phyloP scores from a whole-genome alignment of 2,329 filamentous ascomycete species.

The Epichloe brachyelytri region DNA sequence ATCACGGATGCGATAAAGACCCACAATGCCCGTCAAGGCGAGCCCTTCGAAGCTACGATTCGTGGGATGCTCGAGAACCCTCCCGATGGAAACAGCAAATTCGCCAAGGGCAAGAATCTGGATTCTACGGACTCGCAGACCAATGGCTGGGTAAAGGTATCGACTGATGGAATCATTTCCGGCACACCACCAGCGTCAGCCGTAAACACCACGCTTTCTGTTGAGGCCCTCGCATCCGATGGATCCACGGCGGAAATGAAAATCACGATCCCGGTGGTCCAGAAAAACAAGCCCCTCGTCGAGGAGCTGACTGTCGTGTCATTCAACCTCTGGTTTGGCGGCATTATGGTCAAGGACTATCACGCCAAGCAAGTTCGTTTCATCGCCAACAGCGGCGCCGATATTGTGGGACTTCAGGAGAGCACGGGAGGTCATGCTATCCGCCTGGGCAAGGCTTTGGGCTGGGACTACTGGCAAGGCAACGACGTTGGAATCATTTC shows the following conservation, averaged over 20 bases:
- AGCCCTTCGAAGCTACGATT: conserved; percentile 19
- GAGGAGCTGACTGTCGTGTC: conserved; percentile 22
- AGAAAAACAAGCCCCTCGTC: conserved; percentile 16
- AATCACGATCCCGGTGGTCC: conserved; percentile 21
- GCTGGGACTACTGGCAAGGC: conserved; percentile 24
- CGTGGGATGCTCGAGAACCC: conserved; percentile 19
- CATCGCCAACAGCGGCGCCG: conserved; percentile 17
- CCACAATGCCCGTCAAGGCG: conserved; percentile 23
- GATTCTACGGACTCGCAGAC: conserved; percentile 6
- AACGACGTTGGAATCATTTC: conserved; percentile 21
- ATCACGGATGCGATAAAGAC: conserved; percentile 17
- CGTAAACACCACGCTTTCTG: conserved; percentile 12
- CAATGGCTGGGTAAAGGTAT: conserved; percentile 20
- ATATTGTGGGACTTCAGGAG: conserved; percentile 27
- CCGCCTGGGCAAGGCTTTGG: conserved; percentile 22
- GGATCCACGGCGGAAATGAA: conserved; percentile 13
- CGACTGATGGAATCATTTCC: conserved; percentile 20
- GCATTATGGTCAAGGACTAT: conserved; percentile 21
- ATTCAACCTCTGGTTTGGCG: conserved; percentile 29
- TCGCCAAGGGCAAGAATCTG: conserved; percentile 12
- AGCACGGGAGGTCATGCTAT: conserved; percentile 16
- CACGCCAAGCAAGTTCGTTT: conserved; percentile 26
- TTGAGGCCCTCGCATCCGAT: conserved; percentile 16
- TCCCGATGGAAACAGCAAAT: conserved; percentile 13
- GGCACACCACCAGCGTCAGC: conserved; percentile 18